Evolutionary conservation across 2,329 filamentous ascomycete species (phyloP).

Genomic region (Chalaropsis ovoidea): DNA sequence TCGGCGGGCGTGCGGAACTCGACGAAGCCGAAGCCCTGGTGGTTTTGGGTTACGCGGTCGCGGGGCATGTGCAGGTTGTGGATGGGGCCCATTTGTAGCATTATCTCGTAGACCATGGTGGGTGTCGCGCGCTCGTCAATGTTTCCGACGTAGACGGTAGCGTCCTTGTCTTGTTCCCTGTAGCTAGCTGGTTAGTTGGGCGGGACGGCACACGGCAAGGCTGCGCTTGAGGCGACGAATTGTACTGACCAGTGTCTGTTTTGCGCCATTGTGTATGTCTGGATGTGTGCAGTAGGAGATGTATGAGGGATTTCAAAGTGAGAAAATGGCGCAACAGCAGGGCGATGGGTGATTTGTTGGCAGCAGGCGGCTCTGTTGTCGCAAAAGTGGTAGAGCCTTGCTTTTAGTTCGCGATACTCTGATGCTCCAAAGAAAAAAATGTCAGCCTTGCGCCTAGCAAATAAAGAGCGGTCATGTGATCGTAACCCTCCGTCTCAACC

Average conservation of each 20-base stretch:
- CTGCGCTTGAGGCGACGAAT: neutral
- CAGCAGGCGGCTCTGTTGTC: neutral
- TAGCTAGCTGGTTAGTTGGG: conserved; percentile 19
- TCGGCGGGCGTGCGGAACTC: conserved; percentile 94
- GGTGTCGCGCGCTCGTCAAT: conserved; percentile 93
- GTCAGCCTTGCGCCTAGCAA: neutral
- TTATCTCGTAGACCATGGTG: conserved; percentile 88
- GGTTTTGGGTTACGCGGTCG: conserved; percentile 90
- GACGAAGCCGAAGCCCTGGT: conserved; percentile 98
- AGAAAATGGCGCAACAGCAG: neutral
- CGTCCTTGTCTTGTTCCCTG: conserved; percentile 96
- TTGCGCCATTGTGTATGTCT: conserved; percentile 49
- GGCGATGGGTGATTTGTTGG: neutral
- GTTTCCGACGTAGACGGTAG: conserved; percentile 95
- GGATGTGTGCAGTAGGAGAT: neutral
- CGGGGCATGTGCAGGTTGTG: conserved; percentile 97
- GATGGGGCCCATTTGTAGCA: conserved; percentile 94
- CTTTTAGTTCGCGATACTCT: neutral
- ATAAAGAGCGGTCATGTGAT: neutral
- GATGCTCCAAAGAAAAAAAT: neutral
- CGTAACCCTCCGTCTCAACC: neutral
- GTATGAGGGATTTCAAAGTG: neutral
- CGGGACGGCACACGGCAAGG: neutral
- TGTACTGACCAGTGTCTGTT: conserved; percentile 58
- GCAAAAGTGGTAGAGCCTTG: neutral